Evolutionary conservation across 371 early-diverging fungal genomes (phyloP).

Genomic region (Lichtheimia hyalospora): DNA sequence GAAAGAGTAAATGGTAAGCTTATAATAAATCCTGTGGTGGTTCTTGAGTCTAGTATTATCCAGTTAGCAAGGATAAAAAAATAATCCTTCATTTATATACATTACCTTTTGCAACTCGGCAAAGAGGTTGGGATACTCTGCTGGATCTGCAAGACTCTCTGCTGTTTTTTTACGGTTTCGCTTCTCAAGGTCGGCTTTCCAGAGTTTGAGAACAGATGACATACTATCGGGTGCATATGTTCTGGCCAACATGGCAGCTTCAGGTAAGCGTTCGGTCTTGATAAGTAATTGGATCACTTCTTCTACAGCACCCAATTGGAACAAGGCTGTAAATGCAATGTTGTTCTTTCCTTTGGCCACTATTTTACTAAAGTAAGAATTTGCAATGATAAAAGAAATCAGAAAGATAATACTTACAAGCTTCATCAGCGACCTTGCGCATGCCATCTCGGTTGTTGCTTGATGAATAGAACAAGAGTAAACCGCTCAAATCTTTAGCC

Average conservation of each 20-base stretch:
- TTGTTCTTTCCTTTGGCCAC: constrained; percentile 81
- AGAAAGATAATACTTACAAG: constrained; percentile 44
- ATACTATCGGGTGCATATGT: constrained; percentile 85
- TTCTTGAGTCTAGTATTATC: background rate
- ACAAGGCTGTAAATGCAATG: constrained; percentile 85
- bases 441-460: constrained; percentile 82
- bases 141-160: constrained; percentile 87
- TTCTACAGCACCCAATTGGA: constrained; percentile 72
- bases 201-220: constrained; percentile 71
- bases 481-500: constrained; percentile 87
- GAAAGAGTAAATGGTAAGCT: background rate
- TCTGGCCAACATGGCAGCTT: constrained; percentile 94
- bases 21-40: constrained; percentile 1
- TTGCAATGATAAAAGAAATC: background rate
- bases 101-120: constrained; percentile 56
- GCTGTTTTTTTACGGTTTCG: constrained; percentile 80
- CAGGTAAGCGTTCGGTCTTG: constrained; percentile 88
- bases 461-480: constrained; percentile 88
- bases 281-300: constrained; percentile 82
- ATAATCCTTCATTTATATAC: background rate
- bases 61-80: background rate
- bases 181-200: constrained; percentile 75
- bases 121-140: constrained; percentile 83
- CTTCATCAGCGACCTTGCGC: constrained; percentile 70
- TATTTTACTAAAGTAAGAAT: constrained; percentile 9